Evolutionary conservation across 345 rosid genomes (phyloP).

Genomic region (Aurinia saxatilis): DNA sequence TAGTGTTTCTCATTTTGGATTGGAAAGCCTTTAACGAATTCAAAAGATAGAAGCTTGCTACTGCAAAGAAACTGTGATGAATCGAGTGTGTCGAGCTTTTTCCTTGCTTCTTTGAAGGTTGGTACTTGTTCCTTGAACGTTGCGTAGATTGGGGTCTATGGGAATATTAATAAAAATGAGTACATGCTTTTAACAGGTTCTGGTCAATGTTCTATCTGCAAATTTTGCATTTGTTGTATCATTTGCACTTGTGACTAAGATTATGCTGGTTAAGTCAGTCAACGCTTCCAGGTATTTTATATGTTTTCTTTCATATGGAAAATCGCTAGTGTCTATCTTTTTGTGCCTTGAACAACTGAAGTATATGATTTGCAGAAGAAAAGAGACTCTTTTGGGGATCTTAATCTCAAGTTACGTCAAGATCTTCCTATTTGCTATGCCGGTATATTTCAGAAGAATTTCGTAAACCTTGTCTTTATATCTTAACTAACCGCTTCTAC

Average conservation of each 20-base stretch:
- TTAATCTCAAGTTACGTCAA: conserved; percentile 74
- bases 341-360: neutral
- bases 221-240: too few species aligned
- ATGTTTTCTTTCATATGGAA: too few species aligned
- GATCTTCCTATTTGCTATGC: conserved; percentile 60
- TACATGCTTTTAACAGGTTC: conserved; percentile 31
- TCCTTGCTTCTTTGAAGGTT: conserved; percentile 14
- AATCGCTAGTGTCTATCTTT: neutral
- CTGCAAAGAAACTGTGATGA: conserved; percentile 36
- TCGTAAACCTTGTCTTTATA: neutral
- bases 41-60: conserved; percentile 53
- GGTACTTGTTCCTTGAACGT: neutral
- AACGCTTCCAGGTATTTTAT: conserved; percentile 48
- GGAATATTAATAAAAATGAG: neutral
- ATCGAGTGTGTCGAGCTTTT: too few species aligned
- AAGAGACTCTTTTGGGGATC: conserved; percentile 41
- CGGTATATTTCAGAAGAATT: conserved; percentile 33
- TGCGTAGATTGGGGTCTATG: neutral
- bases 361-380: neutral
- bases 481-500: neutral
- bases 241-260: too few species aligned
- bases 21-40: conserved; percentile 39
- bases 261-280: conserved; percentile 29
- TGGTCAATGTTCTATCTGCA: too few species aligned
- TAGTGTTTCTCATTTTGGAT: neutral